Evolutionary conservation across 2,329 filamentous ascomycete genomes (phyloP).

Genomic region (Bipolaris oryzae): DNA sequence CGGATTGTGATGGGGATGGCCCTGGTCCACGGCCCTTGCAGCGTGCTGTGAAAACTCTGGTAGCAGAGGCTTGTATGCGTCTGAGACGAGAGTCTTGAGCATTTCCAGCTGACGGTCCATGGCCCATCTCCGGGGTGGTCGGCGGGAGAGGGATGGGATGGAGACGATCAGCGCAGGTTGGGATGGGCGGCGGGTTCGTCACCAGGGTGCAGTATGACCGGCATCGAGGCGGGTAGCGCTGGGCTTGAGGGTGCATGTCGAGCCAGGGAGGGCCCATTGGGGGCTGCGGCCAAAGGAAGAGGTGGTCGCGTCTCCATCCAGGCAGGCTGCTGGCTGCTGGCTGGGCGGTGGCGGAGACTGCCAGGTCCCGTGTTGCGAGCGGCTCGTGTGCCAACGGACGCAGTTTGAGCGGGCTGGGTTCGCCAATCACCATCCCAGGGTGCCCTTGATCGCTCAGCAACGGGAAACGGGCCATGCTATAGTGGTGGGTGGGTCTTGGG

Average conservation of each 20-base stretch:
- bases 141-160: constrained; percentile 12
- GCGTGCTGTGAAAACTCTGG: constrained; percentile 14
- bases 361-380: constrained; percentile 36
- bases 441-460: constrained; percentile 39
- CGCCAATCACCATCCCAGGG: constrained; percentile 38
- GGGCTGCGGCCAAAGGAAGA: constrained; percentile 18
- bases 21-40: constrained; percentile 14
- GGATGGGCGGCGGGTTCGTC: constrained; percentile 29
- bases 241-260: constrained; percentile 25
- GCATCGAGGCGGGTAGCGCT: constrained; percentile 38
- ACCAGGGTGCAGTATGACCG: constrained; percentile 39
- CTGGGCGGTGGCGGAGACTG: constrained; percentile 26
- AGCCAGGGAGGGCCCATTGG: constrained; percentile 24
- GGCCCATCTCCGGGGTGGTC: constrained; percentile 33
- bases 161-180: constrained; percentile 37
- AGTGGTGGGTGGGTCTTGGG: constrained; percentile 32
- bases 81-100: constrained; percentile 14
- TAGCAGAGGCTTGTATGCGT: constrained; percentile 29
- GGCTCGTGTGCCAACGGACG: constrained; percentile 31
- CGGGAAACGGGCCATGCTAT: constrained; percentile 23
- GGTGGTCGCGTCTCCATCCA: constrained; percentile 22
- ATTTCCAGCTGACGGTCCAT: constrained; percentile 31
- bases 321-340: no score
- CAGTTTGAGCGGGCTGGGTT: constrained; percentile 29
- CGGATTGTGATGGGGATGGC: constrained; percentile 35